phyloP scores from a whole-genome alignment of 148 eudicot genomes.

The Rhododendron williamsianum region DNA sequence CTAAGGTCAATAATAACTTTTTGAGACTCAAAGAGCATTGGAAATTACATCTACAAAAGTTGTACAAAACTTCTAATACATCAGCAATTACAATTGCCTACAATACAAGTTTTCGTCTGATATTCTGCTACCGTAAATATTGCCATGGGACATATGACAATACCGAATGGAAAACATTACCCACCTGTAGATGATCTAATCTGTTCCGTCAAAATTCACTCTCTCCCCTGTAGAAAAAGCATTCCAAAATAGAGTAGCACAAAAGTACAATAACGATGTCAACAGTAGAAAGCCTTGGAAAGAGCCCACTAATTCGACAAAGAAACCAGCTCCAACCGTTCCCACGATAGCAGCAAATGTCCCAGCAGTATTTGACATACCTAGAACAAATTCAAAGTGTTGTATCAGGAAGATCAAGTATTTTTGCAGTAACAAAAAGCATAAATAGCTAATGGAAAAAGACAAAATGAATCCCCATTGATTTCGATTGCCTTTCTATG shows the following conservation, averaged over 20 bases:
- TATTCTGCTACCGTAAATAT: neutral
- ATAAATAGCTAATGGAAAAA: neutral
- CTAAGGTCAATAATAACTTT: neutral
- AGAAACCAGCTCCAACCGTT: slow-evolving; percentile 87
- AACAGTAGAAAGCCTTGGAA: slow-evolving; percentile 78
- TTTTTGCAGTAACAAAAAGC: neutral
- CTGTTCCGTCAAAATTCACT: slow-evolving; percentile 60
- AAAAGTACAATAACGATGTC: slow-evolving; percentile 60
- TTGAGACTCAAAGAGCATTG: neutral
- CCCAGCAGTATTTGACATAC: slow-evolving; percentile 81
- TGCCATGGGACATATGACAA: neutral
- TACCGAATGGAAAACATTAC: neutral
- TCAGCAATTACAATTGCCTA: neutral
- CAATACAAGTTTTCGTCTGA: neutral
- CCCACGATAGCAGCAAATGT: slow-evolving; percentile 80
- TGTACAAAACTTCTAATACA: neutral
- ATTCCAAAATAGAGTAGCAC: slow-evolving; percentile 64
- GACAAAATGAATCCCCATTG: neutral
- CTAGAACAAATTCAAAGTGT: slow-evolving; percentile 28
- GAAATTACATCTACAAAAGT: neutral
- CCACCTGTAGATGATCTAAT: slow-evolving; percentile 12
- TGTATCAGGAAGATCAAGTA: neutral
- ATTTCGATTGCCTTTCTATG: neutral
- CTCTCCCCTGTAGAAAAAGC: slow-evolving; percentile 73
- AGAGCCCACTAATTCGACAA: slow-evolving; percentile 73